phyloP scores from a whole-genome alignment of 805 yeast genomes.

The Kurtzmaniella fragi region DNA sequence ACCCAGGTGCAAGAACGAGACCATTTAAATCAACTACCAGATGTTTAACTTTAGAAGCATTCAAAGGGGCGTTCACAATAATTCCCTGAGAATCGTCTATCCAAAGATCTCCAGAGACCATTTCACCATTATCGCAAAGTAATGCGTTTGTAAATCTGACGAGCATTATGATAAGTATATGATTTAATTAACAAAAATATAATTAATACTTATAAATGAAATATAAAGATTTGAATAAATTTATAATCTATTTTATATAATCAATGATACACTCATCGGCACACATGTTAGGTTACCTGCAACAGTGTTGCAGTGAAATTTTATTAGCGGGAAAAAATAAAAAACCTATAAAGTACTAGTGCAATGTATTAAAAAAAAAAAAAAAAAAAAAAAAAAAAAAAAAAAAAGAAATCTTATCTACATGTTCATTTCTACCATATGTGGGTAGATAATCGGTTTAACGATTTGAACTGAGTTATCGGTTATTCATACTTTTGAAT shows the following conservation, averaged over 20 bases:
- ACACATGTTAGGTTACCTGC: too few species aligned
- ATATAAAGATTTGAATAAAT: neutral
- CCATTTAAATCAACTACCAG: slow-evolving; percentile 43
- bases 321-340: too few species aligned
- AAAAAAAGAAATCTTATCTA: too few species aligned
- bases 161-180: slow-evolving; percentile 1
- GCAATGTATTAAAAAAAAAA: neutral
- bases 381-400: slow-evolving; percentile 1
- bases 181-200: too few species aligned
- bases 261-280: too few species aligned
- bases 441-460: too few species aligned
- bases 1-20: slow-evolving; percentile 48
- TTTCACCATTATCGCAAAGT: slow-evolving; percentile 37
- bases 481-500: too few species aligned
- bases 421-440: too few species aligned
- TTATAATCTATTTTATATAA: neutral
- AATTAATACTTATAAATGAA: too few species aligned
- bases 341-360: too few species aligned
- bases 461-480: too few species aligned
- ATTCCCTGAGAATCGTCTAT: slow-evolving; percentile 38
- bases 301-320: too few species aligned
- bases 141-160: slow-evolving; percentile 8
- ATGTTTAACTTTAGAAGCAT: slow-evolving; percentile 5
- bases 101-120: slow-evolving; percentile 35
- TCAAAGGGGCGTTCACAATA: slow-evolving; percentile 27